phyloP scores from a whole-genome alignment of 441 rosid genomes.

The Iberis amara region DNA sequence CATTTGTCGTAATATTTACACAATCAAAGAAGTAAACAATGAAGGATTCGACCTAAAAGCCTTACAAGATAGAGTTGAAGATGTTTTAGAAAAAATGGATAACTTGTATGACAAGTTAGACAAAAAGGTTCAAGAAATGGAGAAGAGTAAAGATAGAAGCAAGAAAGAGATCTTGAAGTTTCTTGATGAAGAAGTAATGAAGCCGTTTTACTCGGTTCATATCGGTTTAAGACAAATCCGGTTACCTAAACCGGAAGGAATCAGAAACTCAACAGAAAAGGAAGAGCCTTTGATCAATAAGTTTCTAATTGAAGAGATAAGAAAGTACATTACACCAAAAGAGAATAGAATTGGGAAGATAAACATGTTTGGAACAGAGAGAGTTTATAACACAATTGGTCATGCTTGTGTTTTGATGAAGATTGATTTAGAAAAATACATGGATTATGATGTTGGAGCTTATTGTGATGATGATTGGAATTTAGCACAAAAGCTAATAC shows the following conservation, averaged over 20 bases:
- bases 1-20: constrained; percentile 52
- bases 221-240: constrained; percentile 63
- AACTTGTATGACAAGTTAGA: constrained; percentile 60
- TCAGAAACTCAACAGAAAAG: constrained; percentile 32
- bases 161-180: constrained; percentile 47
- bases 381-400: constrained; percentile 61
- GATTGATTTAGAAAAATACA: constrained; percentile 66
- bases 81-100: constrained; percentile 51
- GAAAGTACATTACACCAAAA: constrained; percentile 68
- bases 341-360: constrained; percentile 50
- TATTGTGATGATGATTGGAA: constrained; percentile 83
- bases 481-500: constrained; percentile 67
- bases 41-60: constrained; percentile 48
- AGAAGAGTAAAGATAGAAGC: constrained; percentile 44
- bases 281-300: constrained; percentile 68
- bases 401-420: constrained; percentile 70
- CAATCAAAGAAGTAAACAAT: constrained; percentile 31
- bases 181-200: constrained; percentile 64
- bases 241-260: constrained; percentile 45
- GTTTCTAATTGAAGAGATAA: constrained; percentile 62
- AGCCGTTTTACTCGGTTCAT: constrained; percentile 56
- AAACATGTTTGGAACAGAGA: constrained; percentile 65
- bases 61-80: constrained; percentile 42
- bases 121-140: constrained; percentile 49
- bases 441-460: constrained; percentile 83